Evolutionary conservation across 805 yeast genomes (phyloP).

Genomic region (Cyberlindnera subsufficiens): DNA sequence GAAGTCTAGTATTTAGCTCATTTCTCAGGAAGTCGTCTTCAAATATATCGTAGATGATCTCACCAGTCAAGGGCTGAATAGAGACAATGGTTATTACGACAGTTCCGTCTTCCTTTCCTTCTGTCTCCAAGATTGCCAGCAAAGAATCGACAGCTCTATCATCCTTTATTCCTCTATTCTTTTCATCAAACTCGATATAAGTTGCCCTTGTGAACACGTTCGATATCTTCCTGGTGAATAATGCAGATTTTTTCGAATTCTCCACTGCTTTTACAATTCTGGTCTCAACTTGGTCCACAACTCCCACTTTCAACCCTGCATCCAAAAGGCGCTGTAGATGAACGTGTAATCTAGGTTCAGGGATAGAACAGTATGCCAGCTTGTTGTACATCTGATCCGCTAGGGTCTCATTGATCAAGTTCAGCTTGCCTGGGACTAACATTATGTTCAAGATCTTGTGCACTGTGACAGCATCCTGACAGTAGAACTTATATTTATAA

Average conservation of each 20-base stretch:
- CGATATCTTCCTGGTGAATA: slow-evolving; percentile 65
- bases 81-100: slow-evolving; percentile 45
- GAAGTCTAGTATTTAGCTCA: slow-evolving; percentile 67
- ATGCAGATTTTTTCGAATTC: slow-evolving; percentile 43
- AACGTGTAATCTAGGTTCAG: slow-evolving; percentile 66
- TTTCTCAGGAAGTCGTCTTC: slow-evolving; percentile 49
- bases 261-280: slow-evolving; percentile 59
- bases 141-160: slow-evolving; percentile 38
- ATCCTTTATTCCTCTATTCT: slow-evolving; percentile 17
- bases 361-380: slow-evolving; percentile 83
- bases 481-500: slow-evolving; percentile 83
- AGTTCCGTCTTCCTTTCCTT: not conserved
- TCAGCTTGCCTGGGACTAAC: slow-evolving; percentile 63
- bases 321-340: slow-evolving; percentile 70
- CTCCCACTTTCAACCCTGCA: slow-evolving; percentile 75
- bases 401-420: slow-evolving; percentile 44
- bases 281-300: slow-evolving; percentile 81
- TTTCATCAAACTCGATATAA: slow-evolving; percentile 56
- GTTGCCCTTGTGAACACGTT: slow-evolving; percentile 81
- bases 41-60: slow-evolving; percentile 66
- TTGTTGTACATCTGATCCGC: slow-evolving; percentile 45
- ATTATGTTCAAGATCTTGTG: slow-evolving; percentile 62
- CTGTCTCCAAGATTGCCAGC: slow-evolving; percentile 34
- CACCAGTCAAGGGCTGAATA: slow-evolving; percentile 70
- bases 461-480: slow-evolving; percentile 73